Evolutionary conservation across 2,329 filamentous ascomycete genomes (phyloP).

Genomic region (Huntiella moniliformis): DNA sequence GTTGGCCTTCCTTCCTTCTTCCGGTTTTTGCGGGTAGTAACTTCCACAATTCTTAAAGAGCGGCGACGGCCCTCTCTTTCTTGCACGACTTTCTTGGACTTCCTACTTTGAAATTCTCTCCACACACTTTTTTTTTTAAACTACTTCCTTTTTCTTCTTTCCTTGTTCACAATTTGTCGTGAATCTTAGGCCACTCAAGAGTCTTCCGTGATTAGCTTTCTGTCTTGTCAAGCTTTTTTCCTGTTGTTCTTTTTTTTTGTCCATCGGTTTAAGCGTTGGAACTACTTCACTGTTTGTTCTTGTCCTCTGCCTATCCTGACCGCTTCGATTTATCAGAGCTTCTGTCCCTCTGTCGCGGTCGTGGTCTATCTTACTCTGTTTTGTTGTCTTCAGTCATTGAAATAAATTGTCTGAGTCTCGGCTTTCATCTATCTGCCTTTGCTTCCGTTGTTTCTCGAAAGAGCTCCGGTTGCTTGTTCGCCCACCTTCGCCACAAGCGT

Average conservation of each 20-base stretch:
- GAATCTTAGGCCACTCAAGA: neutral
- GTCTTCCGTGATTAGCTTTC: too few species aligned
- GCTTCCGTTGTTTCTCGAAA: neutral
- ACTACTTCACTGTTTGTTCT: conserved; percentile 13
- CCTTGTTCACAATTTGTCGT: conserved; percentile 11
- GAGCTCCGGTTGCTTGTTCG: neutral
- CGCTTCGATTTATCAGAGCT: conserved; percentile 7
- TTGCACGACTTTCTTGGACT: neutral
- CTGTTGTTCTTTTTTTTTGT: conserved; percentile 5
- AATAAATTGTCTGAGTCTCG: neutral
- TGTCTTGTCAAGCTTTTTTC: neutral
- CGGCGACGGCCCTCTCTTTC: neutral
- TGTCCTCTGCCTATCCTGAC: conserved; percentile 15
- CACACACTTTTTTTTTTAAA: neutral
- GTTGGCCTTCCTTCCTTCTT: neutral
- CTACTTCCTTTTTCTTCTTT: conserved; percentile 4
- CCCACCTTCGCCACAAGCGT: neutral
- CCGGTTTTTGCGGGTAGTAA: neutral
- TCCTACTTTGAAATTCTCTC: neutral
- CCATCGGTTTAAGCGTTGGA: conserved; percentile 9
- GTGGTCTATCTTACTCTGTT: neutral
- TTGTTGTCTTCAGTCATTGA: neutral
- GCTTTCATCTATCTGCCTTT: neutral
- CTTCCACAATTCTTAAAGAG: neutral
- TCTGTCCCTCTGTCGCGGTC: conserved; percentile 13